Percentiles rank a stretch among this genome's conserved stretches.
phyloP scores from a whole-genome alignment of 202 grass and related monocot genomes.

The Elaeis oleifera region DNA sequence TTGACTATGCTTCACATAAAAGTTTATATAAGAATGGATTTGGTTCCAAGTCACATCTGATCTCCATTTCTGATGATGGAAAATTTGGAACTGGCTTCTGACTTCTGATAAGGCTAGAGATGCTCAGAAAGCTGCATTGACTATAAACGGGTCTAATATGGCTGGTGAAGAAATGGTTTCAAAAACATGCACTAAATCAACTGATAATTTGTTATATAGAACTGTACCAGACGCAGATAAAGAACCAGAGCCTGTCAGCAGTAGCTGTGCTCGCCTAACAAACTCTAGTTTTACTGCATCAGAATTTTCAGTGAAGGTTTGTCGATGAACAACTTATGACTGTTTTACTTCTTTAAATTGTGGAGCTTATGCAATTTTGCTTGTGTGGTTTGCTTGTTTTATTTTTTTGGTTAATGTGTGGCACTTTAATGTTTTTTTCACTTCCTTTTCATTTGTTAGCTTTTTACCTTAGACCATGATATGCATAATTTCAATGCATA shows the following conservation, averaged over 20 bases:
- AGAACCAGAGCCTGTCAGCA: constrained; percentile 49
- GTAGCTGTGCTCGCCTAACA: constrained; percentile 32
- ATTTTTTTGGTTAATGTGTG: too few species aligned
- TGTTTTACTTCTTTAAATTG: background rate
- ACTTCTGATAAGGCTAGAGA: constrained; percentile 49
- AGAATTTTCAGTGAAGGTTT: constrained; percentile 66
- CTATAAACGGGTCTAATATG: constrained; percentile 43
- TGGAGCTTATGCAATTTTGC: too few species aligned
- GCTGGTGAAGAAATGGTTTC: constrained; percentile 28
- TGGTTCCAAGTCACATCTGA: constrained; percentile 42
- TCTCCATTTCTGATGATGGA: constrained; percentile 86
- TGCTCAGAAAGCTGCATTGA: constrained; percentile 33
- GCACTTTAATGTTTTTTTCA: too few species aligned
- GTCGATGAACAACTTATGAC: constrained; percentile 10
- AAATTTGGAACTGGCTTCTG: constrained; percentile 89
- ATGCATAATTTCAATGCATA: too few species aligned
- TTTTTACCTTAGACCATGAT: too few species aligned
- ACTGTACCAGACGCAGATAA: constrained; percentile 37
- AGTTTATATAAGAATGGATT: constrained; percentile 30
- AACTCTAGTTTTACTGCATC: constrained; percentile 30
- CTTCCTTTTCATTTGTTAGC: too few species aligned
- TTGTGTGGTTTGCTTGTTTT: too few species aligned
- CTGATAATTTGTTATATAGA: constrained; percentile 42
- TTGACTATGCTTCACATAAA: constrained; percentile 20
- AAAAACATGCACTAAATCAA: constrained; percentile 29